Evolutionary conservation across 139 green algal genomes (phyloP).

Genomic region (Tetratostichococcus sp.): DNA sequence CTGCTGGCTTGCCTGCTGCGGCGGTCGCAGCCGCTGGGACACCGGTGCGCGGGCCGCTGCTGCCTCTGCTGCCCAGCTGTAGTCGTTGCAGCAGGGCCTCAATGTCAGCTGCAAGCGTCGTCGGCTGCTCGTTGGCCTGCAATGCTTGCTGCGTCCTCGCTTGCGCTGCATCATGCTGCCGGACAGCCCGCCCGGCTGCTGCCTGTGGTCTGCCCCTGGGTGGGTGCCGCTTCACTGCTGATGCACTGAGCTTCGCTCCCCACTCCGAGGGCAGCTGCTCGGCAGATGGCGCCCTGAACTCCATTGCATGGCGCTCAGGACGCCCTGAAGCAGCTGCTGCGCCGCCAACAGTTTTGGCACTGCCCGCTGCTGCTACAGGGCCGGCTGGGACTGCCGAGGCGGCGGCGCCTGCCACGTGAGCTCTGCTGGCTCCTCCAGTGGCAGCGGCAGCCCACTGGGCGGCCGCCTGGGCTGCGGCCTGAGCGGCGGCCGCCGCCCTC

Average conservation of each 20-base stretch:
- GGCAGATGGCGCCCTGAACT: neutral
- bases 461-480: no score
- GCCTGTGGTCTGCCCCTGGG: neutral
- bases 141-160: neutral
- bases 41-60: no score
- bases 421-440: no score
- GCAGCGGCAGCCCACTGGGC: no score
- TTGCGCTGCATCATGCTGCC: neutral
- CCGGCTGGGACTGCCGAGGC: no score
- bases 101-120: neutral
- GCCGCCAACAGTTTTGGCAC: no score
- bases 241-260: neutral
- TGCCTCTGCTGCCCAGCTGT: neutral
- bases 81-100: constrained; percentile 6
- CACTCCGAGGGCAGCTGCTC: neutral
- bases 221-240: neutral
- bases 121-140: neutral
- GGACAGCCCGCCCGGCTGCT: neutral
- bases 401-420: no score
- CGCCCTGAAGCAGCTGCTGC: no score
- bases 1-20: no score
- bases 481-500: no score
- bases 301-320: neutral
- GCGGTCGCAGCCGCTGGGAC: no score
- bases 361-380: no score